Percentiles rank a stretch among this genome's conserved stretches.
Conservation (phyloP, 2,329 filamentous ascomycete species). For the Metarhizium guizhouense region DNA sequence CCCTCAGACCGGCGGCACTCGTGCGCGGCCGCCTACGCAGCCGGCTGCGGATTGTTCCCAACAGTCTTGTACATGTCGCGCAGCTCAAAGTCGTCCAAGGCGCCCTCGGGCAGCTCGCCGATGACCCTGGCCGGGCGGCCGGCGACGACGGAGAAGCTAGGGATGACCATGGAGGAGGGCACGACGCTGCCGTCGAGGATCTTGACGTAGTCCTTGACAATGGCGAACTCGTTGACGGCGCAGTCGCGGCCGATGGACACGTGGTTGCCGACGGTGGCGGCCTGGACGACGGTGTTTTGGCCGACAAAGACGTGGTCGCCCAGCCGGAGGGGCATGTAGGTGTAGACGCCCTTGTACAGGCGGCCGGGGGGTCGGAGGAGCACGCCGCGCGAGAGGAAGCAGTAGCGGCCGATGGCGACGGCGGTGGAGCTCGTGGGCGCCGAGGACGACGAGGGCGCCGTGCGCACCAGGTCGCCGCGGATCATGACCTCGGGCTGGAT, state of each 20-base stretch:
- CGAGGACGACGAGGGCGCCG: conserved; percentile 31
- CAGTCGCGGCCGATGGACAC: conserved; percentile 75
- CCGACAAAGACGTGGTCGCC: conserved; percentile 93
- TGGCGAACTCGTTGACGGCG: conserved; percentile 75
- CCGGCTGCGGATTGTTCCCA: conserved; percentile 42
- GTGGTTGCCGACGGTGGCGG: conserved; percentile 74
- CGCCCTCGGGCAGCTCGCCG: conserved; percentile 70
- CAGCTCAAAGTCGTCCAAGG: conserved; percentile 54
- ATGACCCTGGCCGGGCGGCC: conserved; percentile 72
- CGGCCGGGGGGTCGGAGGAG: conserved; percentile 77
- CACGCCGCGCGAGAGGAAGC: conserved; percentile 71
- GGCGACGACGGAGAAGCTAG: conserved; percentile 85
- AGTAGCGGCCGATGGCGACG: conserved; percentile 85
- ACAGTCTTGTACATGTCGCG: conserved; percentile 56
- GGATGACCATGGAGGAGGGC: conserved; percentile 82
- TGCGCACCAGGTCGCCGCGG: conserved; percentile 73
- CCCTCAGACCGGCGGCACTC: background rate
- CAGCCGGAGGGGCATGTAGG: conserved; percentile 83
- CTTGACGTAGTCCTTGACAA: conserved; percentile 88
- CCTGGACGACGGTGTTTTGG: conserved; percentile 65
- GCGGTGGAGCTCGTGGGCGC: conserved; percentile 50
- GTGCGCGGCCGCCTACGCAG: conserved; percentile 12
- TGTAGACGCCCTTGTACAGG: conserved; percentile 68
- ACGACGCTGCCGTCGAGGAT: conserved; percentile 79
- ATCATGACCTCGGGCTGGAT: conserved; percentile 94